Conservation (phyloP, 2,329 filamentous ascomycete species). For the Scytalidium lignicola region DNA sequence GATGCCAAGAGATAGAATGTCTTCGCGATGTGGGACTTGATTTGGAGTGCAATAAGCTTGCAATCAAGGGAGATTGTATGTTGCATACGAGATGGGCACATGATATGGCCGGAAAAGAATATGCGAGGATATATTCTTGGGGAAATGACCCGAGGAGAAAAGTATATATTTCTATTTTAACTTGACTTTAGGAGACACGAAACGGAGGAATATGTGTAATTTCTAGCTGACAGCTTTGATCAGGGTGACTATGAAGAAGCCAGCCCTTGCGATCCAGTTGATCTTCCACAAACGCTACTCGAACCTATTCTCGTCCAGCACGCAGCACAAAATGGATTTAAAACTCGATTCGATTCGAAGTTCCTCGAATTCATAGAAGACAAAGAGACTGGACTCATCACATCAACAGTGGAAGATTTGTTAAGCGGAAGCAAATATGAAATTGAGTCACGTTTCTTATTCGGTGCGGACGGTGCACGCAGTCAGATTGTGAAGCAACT, state of each 20-base stretch:
- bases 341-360: constrained; percentile 33
- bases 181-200: too few relatives aligned
- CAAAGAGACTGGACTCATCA: constrained; percentile 9
- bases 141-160: constrained; percentile 38
- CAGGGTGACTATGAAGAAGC: constrained; percentile 35
- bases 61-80: constrained; percentile 32
- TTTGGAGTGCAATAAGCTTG: constrained; percentile 28
- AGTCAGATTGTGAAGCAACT: constrained; percentile 39
- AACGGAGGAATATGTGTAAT: too few relatives aligned
- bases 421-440: constrained; percentile 31
- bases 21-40: constrained; percentile 44
- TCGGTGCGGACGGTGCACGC: constrained; percentile 49
- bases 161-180: constrained; percentile 20
- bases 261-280: constrained; percentile 32
- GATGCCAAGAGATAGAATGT: constrained; percentile 32
- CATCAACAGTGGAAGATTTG: too few relatives aligned
- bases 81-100: constrained; percentile 43
- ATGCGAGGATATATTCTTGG: constrained; percentile 42
- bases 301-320: constrained; percentile 37
- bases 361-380: constrained; percentile 25
- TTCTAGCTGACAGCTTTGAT: too few relatives aligned
- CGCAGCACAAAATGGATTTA: constrained; percentile 33
- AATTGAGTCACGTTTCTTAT: constrained; percentile 47
- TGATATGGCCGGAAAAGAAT: constrained; percentile 46
- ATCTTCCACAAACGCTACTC: constrained; percentile 39